A percentile compares a stretch with the other conserved stretches of the same genome.
Conservation (phyloP, 495 filamentous ascomycete species). For the Oidiodendron maius region DNA sequence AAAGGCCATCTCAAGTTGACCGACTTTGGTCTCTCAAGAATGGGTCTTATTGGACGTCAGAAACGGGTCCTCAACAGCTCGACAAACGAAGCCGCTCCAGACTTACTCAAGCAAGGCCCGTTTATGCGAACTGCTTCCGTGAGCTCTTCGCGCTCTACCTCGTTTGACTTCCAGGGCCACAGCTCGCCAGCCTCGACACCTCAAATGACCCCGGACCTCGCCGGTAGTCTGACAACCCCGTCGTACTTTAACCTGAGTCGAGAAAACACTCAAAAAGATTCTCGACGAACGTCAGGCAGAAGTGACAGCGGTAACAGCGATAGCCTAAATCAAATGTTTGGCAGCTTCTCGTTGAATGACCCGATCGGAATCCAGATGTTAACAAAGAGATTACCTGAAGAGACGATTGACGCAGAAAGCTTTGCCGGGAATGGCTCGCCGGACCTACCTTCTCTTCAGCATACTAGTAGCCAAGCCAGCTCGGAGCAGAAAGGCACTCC, state of each 20-base stretch:
- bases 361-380: constrained; percentile 23
- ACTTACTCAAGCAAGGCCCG: constrained; percentile 86
- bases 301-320: constrained; percentile 92
- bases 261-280: constrained; percentile 66
- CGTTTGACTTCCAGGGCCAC: constrained; percentile 79
- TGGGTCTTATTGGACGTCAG: constrained; percentile 94
- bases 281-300: constrained; percentile 76
- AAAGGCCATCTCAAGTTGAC: constrained; percentile 95
- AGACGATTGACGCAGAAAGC: constrained; percentile 60
- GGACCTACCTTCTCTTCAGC: constrained; percentile 58
- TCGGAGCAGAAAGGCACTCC: constrained; percentile 47
- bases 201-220: constrained; percentile 76
- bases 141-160: constrained; percentile 90
- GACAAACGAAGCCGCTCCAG: constrained; percentile 72
- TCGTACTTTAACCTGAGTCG: constrained; percentile 85
- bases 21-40: constrained; percentile 93
- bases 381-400: constrained; percentile 45
- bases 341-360: constrained; percentile 76
- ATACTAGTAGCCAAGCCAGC: constrained; percentile 49
- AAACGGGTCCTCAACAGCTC: constrained; percentile 82
- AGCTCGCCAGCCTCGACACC: constrained; percentile 81
- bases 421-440: constrained; percentile 59
- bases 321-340: constrained; percentile 75
- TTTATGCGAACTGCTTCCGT: constrained; percentile 82
- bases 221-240: constrained; percentile 63